Evolutionary conservation across 108 stramenopile species (phyloP).

Genomic region (Mediolabrus comicus): DNA sequence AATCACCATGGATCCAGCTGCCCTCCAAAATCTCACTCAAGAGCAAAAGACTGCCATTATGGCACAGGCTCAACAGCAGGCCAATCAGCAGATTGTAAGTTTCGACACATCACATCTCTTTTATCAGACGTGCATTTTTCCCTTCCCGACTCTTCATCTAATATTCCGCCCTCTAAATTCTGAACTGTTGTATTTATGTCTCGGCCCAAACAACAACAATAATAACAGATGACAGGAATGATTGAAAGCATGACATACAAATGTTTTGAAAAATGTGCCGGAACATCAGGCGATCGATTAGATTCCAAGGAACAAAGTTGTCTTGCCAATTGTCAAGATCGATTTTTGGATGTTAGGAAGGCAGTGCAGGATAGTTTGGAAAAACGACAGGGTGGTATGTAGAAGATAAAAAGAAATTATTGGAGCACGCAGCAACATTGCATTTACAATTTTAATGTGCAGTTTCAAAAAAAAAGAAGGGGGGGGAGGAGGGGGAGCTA

Average conservation of each 20-base stretch:
- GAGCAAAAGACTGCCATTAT: conserved; percentile 79
- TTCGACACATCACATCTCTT: too few relatives aligned
- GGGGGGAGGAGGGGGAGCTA: too few relatives aligned
- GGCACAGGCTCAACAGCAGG: conserved; percentile 79
- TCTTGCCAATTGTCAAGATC: conserved; percentile 83
- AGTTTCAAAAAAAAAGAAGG: too few relatives aligned
- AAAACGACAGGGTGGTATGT: conserved; percentile 54
- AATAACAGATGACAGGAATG: conserved; percentile 87
- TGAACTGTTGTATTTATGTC: too few relatives aligned
- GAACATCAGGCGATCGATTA: conserved; percentile 78
- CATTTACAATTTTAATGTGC: too few relatives aligned
- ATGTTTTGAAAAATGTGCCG: conserved; percentile 83
- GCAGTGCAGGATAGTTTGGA: conserved; percentile 78
- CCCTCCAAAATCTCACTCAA: conserved; percentile 57
- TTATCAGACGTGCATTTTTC: too few relatives aligned
- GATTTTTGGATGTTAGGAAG: conserved; percentile 73
- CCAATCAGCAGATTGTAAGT: conserved; percentile 84
- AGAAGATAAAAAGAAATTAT: too few relatives aligned
- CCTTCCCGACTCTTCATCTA: too few relatives aligned
- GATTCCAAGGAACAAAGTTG: conserved; percentile 79
- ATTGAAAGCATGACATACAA: conserved; percentile 70
- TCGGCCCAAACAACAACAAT: too few relatives aligned
- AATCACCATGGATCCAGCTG: conserved; percentile 31
- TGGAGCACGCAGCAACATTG: too few relatives aligned
- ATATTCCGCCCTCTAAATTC: too few relatives aligned